phyloP scores from a whole-genome alignment of 768 basidiomycete genomes.

The Gyrodon lividus region DNA sequence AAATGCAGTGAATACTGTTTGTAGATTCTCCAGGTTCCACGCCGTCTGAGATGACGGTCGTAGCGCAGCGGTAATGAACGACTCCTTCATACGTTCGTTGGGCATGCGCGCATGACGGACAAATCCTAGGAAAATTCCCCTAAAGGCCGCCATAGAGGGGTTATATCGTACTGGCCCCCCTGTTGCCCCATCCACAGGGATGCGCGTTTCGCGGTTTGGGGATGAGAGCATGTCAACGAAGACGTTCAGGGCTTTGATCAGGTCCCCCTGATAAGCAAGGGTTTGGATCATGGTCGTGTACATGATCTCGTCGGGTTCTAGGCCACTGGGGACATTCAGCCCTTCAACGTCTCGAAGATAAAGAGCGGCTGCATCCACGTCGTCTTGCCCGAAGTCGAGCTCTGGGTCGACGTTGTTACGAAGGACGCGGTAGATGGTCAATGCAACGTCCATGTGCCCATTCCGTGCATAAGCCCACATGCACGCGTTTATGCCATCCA shows the following conservation, averaged over 20 bases:
- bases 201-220: constrained; percentile 38
- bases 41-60: constrained; percentile 6
- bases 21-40: constrained; percentile 62
- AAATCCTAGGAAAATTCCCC: constrained; percentile 77
- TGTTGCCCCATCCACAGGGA: constrained; percentile 27
- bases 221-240: constrained; percentile 68
- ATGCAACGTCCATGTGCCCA: constrained; percentile 52
- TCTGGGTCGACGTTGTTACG: constrained; percentile 50
- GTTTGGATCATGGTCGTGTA: constrained; percentile 69
- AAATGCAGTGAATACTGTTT: constrained; percentile 59
- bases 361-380: constrained; percentile 34
- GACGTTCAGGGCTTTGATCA: constrained; percentile 51
- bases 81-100: constrained; percentile 1
- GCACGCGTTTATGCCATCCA: constrained; percentile 69
- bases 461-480: constrained; percentile 66
- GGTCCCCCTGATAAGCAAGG: constrained; percentile 69
- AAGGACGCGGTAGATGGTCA: constrained; percentile 62
- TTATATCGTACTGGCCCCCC: constrained; percentile 33
- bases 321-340: constrained; percentile 40
- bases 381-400: constrained; percentile 31
- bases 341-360: constrained; percentile 43
- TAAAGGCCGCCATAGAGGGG: constrained; percentile 56
- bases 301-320: constrained; percentile 63
- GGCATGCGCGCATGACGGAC: constrained; percentile 49
- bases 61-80: constrained; percentile 3